A percentile compares a stretch with the other conserved stretches of the same genome.
Evolutionary conservation across 1,139 yeast species (phyloP).

Genomic region (Kodamaea derodonti): DNA sequence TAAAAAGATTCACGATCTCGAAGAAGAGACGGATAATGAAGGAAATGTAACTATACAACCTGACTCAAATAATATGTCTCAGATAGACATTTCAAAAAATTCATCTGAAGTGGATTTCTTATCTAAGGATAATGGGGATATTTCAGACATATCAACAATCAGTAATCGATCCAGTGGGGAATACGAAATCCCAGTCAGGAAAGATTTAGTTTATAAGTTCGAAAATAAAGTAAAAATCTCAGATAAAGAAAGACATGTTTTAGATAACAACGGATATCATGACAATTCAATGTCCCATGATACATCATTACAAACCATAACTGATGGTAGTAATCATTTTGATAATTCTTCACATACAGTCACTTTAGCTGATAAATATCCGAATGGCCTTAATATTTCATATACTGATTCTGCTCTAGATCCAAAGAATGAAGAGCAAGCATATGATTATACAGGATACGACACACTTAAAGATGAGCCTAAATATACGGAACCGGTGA

Average conservation of each 20-base stretch:
- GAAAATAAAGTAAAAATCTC: too few species aligned
- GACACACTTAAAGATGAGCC: background rate
- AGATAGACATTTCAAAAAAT: too few species aligned
- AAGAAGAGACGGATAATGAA: conserved; percentile 7
- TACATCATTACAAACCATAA: background rate
- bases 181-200: conserved; percentile 30
- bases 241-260: too few species aligned
- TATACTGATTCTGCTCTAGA: conserved; percentile 17
- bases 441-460: conserved; percentile 1
- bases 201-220: conserved; percentile 21
- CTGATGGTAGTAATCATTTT: background rate
- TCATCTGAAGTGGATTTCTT: too few species aligned
- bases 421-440: conserved; percentile 13
- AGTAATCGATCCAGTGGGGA: conserved; percentile 24
- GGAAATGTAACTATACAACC: too few species aligned
- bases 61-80: too few species aligned
- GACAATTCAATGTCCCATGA: too few species aligned
- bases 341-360: background rate
- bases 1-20: conserved; percentile 23
- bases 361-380: conserved; percentile 7
- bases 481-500: background rate
- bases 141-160: conserved; percentile 22
- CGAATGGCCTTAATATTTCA: conserved; percentile 18
- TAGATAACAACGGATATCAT: background rate
- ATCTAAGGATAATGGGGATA: conserved; percentile 10